phyloP scores from a whole-genome alignment of 768 basidiomycete species.

The Hygrophorus pudorinus region DNA sequence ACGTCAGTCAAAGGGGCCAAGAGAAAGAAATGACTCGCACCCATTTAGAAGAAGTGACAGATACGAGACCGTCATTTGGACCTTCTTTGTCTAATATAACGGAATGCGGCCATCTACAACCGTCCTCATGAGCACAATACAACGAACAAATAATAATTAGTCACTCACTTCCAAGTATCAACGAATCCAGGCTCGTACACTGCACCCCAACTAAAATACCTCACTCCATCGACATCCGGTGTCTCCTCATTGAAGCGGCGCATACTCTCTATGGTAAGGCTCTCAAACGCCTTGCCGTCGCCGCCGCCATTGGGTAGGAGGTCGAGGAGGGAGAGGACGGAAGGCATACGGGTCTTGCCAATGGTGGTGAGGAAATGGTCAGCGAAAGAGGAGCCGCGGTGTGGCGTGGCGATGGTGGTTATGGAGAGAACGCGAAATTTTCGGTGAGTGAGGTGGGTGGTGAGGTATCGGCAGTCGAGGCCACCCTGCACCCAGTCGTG shows the following conservation, averaged over 20 bases:
- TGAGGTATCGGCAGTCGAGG: slow-evolving; percentile 86
- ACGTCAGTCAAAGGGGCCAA: neutral
- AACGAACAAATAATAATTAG: slow-evolving; percentile 9
- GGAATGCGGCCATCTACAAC: slow-evolving; percentile 54
- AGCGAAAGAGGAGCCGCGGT: slow-evolving; percentile 89
- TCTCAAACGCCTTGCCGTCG: slow-evolving; percentile 90
- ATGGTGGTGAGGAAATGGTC: slow-evolving; percentile 77
- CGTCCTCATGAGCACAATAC: slow-evolving; percentile 8
- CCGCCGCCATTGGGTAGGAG: slow-evolving; percentile 87
- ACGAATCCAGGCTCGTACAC: slow-evolving; percentile 80
- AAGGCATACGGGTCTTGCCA: slow-evolving; percentile 57
- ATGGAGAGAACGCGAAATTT: slow-evolving; percentile 77
- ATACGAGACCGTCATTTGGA: slow-evolving; percentile 90
- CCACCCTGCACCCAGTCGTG: slow-evolving; percentile 46
- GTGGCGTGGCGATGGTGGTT: slow-evolving; percentile 93
- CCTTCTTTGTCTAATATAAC: slow-evolving; percentile 83
- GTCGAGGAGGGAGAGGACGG: slow-evolving; percentile 65
- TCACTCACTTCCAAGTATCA: slow-evolving; percentile 69
- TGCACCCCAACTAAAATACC: slow-evolving; percentile 96
- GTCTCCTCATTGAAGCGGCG: slow-evolving; percentile 79
- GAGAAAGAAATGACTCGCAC: slow-evolving; percentile 20
- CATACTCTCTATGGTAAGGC: slow-evolving; percentile 81
- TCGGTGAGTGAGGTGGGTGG: slow-evolving; percentile 63
- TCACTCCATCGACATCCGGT: slow-evolving; percentile 66
- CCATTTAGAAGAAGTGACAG: slow-evolving; percentile 82